A percentile compares a stretch with the other conserved stretches of the same genome.
Conservation (phyloP, 2,329 filamentous ascomycete genomes). For the Triangularia setosa region DNA sequence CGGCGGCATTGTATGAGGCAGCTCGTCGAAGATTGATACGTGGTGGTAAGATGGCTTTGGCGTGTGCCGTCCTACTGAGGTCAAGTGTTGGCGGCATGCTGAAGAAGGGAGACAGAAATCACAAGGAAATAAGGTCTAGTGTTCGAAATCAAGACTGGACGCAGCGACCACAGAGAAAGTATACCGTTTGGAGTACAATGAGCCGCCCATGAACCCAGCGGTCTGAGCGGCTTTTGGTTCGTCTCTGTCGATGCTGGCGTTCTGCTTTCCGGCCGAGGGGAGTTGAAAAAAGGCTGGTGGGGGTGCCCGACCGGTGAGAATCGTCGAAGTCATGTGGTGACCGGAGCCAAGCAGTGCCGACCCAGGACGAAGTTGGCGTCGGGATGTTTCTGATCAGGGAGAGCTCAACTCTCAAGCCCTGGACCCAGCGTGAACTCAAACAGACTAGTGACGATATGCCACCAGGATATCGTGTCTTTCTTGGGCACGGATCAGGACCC, state of each 20-base stretch:
- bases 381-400: neutral
- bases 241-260: neutral
- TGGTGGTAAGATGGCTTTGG: slow-evolving; percentile 51
- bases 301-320: neutral
- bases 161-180: slow-evolving; percentile 4
- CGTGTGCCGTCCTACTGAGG: slow-evolving; percentile 41
- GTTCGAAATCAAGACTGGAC: slow-evolving; percentile 6
- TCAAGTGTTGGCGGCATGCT: slow-evolving; percentile 47
- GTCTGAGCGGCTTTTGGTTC: neutral
- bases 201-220: neutral
- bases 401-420: neutral
- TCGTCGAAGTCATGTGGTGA: slow-evolving; percentile 1
- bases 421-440: neutral
- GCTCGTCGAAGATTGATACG: slow-evolving; percentile 57
- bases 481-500: neutral
- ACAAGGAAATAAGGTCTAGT: neutral
- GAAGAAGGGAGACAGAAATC: slow-evolving; percentile 6
- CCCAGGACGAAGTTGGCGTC: neutral
- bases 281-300: neutral
- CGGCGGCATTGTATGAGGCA: slow-evolving; percentile 51
- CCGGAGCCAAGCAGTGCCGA: neutral
- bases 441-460: slow-evolving; percentile 8
- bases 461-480: neutral
- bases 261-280: neutral
- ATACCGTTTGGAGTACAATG: slow-evolving; percentile 9